A percentile compares a stretch with the other conserved stretches of the same genome.
Conservation (phyloP, 1,284 basidiomycete genomes). For the Tetrapyrgos nigripes region DNA sequence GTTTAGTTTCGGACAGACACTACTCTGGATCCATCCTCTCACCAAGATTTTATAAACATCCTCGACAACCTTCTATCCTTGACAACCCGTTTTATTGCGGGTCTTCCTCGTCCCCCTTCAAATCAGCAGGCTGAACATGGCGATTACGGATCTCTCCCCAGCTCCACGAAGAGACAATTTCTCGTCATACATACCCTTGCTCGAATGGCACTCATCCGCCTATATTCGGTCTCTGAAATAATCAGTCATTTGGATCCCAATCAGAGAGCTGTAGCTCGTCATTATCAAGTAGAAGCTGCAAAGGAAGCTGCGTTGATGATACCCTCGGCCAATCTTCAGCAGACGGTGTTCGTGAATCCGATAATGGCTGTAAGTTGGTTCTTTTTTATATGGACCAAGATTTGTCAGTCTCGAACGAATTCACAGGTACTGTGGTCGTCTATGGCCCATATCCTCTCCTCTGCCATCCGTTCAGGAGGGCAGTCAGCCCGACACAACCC, state of each 20-base stretch:
- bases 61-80: conserved; percentile 3
- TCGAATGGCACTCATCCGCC: conserved; percentile 7
- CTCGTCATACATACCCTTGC: conserved; percentile 12
- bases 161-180: not conserved
- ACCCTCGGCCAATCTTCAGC: not conserved
- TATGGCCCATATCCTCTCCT: too few relatives aligned
- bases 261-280: not conserved
- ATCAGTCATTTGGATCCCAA: conserved; percentile 9
- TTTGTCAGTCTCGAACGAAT: too few relatives aligned
- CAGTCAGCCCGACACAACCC: too few relatives aligned
- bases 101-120: not conserved
- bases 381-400: too few relatives aligned
- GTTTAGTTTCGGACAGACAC: not conserved
- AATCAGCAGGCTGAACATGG: conserved; percentile 1
- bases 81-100: not conserved
- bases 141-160: not conserved
- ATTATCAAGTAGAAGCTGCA: conserved; percentile 12
- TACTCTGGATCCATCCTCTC: not conserved
- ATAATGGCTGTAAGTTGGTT: conserved; percentile 12
- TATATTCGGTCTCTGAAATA: conserved; percentile 5
- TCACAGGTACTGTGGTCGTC: too few relatives aligned
- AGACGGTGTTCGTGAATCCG: conserved; percentile 6
- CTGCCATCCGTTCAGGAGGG: too few relatives aligned
- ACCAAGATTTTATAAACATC: not conserved
- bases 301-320: conserved; percentile 5